Percentiles rank a stretch among this genome's conserved stretches.
phyloP scores from a whole-genome alignment of 2,329 filamentous ascomycete species.

The Fusarium staphyleae region DNA sequence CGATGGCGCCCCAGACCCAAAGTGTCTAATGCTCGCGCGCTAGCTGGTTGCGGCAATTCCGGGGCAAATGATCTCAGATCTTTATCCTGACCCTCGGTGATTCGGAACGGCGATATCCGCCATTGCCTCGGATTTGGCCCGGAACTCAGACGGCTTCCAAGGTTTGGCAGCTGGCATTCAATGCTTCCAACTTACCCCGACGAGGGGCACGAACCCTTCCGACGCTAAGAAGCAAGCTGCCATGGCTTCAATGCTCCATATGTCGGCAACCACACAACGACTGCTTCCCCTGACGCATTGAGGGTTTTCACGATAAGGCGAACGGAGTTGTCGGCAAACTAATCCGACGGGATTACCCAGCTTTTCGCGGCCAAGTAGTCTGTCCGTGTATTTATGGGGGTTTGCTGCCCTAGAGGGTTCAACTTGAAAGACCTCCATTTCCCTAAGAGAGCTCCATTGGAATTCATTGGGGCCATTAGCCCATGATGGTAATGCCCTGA shows the following conservation, averaged over 20 bases:
- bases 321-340: slow-evolving; percentile 3
- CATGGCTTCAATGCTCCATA: slow-evolving; percentile 3
- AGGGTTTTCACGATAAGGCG: slow-evolving; percentile 10
- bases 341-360: slow-evolving; percentile 18
- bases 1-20: slow-evolving; percentile 35
- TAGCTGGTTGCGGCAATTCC: slow-evolving; percentile 44
- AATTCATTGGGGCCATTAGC: slow-evolving; percentile 13
- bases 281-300: slow-evolving; percentile 15
- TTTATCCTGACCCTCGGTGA: slow-evolving; percentile 43
- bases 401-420: slow-evolving; percentile 7
- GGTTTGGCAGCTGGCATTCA: slow-evolving; percentile 9
- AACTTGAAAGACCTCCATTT: slow-evolving; percentile 20
- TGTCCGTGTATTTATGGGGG: slow-evolving; percentile 21
- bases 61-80: slow-evolving; percentile 47
- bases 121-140: slow-evolving; percentile 26
- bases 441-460: slow-evolving; percentile 3
- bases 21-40: slow-evolving; percentile 28
- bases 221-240: background rate
- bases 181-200: slow-evolving; percentile 1
- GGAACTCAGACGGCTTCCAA: slow-evolving; percentile 30
- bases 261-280: slow-evolving; percentile 10
- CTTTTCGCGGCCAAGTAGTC: slow-evolving; percentile 16
- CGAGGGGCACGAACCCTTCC: background rate
- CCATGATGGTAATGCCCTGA: slow-evolving; percentile 18
- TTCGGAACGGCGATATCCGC: slow-evolving; percentile 44